phyloP scores from a whole-genome alignment of 352 stramenopile species.

The Phytophthora boehmeriae region DNA sequence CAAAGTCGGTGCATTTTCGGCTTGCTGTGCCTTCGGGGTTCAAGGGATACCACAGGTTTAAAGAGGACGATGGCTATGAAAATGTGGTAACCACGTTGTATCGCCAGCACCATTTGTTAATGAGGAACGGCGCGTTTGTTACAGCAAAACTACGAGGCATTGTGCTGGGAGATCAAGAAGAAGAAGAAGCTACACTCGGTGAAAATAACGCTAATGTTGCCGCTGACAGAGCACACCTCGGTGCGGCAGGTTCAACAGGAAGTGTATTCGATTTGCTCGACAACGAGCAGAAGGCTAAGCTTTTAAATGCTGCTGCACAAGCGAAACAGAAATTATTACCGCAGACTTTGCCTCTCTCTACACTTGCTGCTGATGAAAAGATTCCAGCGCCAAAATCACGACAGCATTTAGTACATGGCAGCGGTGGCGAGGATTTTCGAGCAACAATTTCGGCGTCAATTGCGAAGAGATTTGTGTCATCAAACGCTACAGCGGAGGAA shows the following conservation, averaged over 20 bases:
- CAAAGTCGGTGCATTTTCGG: slow-evolving; percentile 42
- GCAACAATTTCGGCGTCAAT: slow-evolving; percentile 84
- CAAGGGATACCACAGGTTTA: slow-evolving; percentile 51
- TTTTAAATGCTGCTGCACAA: slow-evolving; percentile 46
- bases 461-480: slow-evolving; percentile 78
- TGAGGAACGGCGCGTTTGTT: slow-evolving; percentile 38
- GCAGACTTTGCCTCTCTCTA: neutral
- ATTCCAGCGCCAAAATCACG: slow-evolving; percentile 22
- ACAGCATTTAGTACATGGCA: slow-evolving; percentile 44
- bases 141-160: slow-evolving; percentile 57
- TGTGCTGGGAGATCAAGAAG: slow-evolving; percentile 36
- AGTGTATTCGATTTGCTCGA: slow-evolving; percentile 75
- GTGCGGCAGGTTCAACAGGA: neutral
- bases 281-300: slow-evolving; percentile 47
- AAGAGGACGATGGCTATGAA: slow-evolving; percentile 32
- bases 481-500: slow-evolving; percentile 25
- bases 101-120: slow-evolving; percentile 61
- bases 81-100: slow-evolving; percentile 48
- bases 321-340: slow-evolving; percentile 27
- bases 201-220: too few species aligned
- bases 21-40: slow-evolving; percentile 65
- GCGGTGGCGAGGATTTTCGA: slow-evolving; percentile 54
- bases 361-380: slow-evolving; percentile 3
- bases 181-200: neutral
- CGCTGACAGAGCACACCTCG: neutral